Evolutionary conservation across 176 grass and related monocot species (phyloP).

Genomic region (Musa itinerans): DNA sequence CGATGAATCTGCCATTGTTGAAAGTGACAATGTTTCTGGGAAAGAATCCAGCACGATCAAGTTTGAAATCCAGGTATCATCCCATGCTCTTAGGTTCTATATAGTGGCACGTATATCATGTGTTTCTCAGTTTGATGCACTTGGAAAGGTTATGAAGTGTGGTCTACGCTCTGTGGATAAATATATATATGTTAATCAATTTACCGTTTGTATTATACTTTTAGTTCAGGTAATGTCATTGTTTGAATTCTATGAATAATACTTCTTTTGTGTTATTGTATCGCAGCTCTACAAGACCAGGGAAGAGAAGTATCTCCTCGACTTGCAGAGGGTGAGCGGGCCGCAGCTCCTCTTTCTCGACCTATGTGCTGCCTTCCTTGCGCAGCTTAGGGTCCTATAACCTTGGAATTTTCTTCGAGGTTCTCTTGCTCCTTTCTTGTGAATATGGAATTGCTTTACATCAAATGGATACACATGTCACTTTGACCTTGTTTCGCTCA

Average conservation of each 20-base stretch:
- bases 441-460: conserved; percentile 1
- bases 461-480: not conserved
- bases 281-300: conserved; percentile 80
- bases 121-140: not conserved
- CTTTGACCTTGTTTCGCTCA: not conserved
- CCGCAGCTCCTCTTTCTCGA: conserved; percentile 86
- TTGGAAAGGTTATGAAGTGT: too few relatives aligned
- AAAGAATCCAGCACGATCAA: conserved; percentile 54
- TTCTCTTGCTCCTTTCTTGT: not conserved
- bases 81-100: not conserved
- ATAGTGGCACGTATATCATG: not conserved
- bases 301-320: conserved; percentile 79
- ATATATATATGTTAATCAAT: too few relatives aligned
- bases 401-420: not conserved
- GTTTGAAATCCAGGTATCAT: conserved; percentile 93
- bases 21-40: conserved; percentile 40
- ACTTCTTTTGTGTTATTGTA: not conserved
- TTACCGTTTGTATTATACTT: not conserved
- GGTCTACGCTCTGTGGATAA: too few relatives aligned
- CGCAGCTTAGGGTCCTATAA: conserved; percentile 76
- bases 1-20: conserved; percentile 52
- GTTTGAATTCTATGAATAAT: not conserved
- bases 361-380: conserved; percentile 72
- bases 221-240: not conserved
- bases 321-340: conserved; percentile 78